A percentile compares a stretch with the other conserved stretches of the same genome.
Evolutionary conservation across 345 rosid species (phyloP).

Genomic region (Eucalyptus curtisii): DNA sequence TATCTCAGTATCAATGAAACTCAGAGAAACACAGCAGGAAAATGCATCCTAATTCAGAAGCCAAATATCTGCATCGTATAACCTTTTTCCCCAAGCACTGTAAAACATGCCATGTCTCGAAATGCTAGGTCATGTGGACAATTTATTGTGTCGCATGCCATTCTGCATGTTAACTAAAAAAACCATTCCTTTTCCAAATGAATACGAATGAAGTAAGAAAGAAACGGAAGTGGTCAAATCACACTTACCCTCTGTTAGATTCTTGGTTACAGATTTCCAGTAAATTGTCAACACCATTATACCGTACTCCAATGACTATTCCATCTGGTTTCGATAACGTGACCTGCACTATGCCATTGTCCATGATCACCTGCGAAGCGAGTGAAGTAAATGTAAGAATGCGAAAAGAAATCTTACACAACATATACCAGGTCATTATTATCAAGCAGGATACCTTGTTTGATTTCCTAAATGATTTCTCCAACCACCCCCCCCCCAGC

Average conservation of each 20-base stretch:
- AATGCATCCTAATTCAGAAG: background rate
- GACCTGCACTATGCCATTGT: conserved; percentile 38
- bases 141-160: background rate
- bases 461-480: background rate
- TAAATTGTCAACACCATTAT: conserved; percentile 36
- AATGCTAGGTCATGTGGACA: background rate
- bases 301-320: conserved; percentile 29
- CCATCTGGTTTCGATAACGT: conserved; percentile 48
- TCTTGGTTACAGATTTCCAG: conserved; percentile 35
- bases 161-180: background rate
- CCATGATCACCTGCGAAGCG: conserved; percentile 30
- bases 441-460: background rate
- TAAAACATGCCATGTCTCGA: background rate
- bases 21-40: background rate
- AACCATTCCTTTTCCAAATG: background rate
- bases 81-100: background rate
- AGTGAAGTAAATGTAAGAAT: background rate
- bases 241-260: conserved; percentile 32
- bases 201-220: background rate
- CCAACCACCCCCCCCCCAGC: background rate
- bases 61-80: background rate
- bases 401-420: background rate
- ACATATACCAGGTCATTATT: background rate
- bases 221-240: background rate
- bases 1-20: background rate